Evolutionary conservation across 2,329 filamentous ascomycete species (phyloP), one percentile per base, ranked within the genome.

Genomic region (Coniochaeta sp.): DNA sequence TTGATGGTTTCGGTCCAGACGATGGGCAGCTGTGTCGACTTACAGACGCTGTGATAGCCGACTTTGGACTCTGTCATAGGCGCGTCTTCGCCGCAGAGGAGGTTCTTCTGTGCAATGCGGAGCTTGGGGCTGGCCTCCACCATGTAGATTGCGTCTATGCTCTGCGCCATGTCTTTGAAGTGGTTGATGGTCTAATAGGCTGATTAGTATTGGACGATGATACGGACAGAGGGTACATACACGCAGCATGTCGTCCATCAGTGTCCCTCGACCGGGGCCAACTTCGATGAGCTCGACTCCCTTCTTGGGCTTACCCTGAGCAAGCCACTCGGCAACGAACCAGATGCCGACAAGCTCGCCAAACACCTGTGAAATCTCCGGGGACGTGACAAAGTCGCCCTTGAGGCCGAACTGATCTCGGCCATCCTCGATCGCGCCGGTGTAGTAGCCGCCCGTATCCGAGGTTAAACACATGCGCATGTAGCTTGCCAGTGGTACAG

Each of bases 381-480:
- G 95, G 0, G 93, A 97, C 0, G 95, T 99, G 58, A 98, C 89
- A 71, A 99, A 99, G 74, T 99, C 95, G 28, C 95, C 95, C 69
- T 91, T 90, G 60, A 84, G 79, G n/a, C 95, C 95, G 68, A 99
- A 99, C 64, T 93, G 93, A 70, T 97, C 93, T 55, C 87, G 84
- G 22, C 83, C 87, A 62, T 85, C 76, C 59, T 82, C 81, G 50
- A 88, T 81, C 26, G 86, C 84, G 6, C 88, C 85, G 0, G 92
- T 98, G 76, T 99, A 99, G 77, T 99, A 99, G 59, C 95, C 95
- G 61, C 91, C 92, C 43, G 91, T 77, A 63, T 95, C 90, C 12
- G 90, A 90, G 0, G 95, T 99, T 64, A 99, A 84, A 73, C 93
- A 97, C 88, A 98, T 96, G 71, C 95, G 93, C 95, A 99, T 99